Conservation (phyloP, 345 rosid species). For the Noccaea bulbosa region DNA sequence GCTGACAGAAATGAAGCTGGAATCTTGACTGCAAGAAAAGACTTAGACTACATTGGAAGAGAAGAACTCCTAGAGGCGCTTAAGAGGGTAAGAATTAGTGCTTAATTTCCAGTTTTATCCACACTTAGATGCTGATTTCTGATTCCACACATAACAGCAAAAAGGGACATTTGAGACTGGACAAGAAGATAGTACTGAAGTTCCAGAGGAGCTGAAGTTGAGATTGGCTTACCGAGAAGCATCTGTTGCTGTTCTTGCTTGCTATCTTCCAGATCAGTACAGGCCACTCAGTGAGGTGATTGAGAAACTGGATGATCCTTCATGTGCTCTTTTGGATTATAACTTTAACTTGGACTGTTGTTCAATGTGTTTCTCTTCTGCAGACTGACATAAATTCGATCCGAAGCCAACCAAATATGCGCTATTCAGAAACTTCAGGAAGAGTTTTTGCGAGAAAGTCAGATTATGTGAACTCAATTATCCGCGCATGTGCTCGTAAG, state of each 20-base stretch:
- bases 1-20: constrained; percentile 90
- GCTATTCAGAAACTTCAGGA: constrained; percentile 61
- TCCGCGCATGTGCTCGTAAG: constrained; percentile 94
- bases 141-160: constrained; percentile 61
- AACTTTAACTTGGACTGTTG: constrained; percentile 25
- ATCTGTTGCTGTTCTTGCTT: constrained; percentile 90
- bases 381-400: constrained; percentile 90
- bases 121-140: constrained; percentile 8
- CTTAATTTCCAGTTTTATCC: constrained; percentile 4
- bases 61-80: constrained; percentile 92
- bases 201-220: constrained; percentile 83
- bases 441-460: constrained; percentile 72
- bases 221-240: constrained; percentile 96
- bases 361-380: constrained; percentile 35
- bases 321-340: neutral
- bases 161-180: constrained; percentile 95
- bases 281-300: constrained; percentile 71
- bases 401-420: constrained; percentile 77
- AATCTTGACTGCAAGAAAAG: constrained; percentile 96
- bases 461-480: constrained; percentile 76
- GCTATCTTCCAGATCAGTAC: constrained; percentile 82
- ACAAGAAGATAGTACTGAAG: constrained; percentile 83
- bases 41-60: constrained; percentile 79
- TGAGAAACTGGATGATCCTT: neutral
- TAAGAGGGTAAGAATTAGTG: constrained; percentile 66